Evolutionary conservation across 257 asterid species (phyloP).

Genomic region (Solanum appendiculatum): DNA sequence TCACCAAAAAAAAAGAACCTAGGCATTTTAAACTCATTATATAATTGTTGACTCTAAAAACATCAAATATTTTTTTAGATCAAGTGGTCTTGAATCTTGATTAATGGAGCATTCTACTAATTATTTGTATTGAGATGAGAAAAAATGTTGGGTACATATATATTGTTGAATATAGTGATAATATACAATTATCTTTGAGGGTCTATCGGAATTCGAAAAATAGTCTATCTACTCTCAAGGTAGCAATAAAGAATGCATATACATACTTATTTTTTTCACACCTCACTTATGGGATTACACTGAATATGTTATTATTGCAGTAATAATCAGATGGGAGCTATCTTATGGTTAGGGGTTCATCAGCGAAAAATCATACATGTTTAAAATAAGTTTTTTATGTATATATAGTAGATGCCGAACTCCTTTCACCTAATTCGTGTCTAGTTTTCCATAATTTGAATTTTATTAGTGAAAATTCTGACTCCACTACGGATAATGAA

Average conservation of each 20-base stretch:
- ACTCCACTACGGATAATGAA: neutral
- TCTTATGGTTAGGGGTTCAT: neutral
- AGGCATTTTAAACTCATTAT: neutral
- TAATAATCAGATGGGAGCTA: neutral
- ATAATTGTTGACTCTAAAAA: neutral
- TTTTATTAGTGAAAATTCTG: too few relatives aligned
- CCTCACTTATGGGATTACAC: neutral
- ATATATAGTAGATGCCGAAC: too few relatives aligned
- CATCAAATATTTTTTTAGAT: neutral
- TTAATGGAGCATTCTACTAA: neutral
- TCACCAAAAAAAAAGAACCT: neutral
- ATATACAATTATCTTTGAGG: neutral
- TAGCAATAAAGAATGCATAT: neutral
- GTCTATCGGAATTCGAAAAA: neutral
- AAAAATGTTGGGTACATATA: neutral
- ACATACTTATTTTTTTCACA: too few relatives aligned
- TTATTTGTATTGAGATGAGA: neutral
- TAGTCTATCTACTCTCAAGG: neutral
- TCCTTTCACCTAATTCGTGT: too few relatives aligned
- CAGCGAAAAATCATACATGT: too few relatives aligned
- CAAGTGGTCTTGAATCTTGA: neutral
- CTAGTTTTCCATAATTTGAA: neutral
- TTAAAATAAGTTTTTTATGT: too few relatives aligned
- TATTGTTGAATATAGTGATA: neutral
- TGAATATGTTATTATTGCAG: neutral